A percentile compares a stretch with the other conserved stretches of the same genome.
Evolutionary conservation across 768 basidiomycete genomes (phyloP).

Genomic region (Coprinopsis sp.): DNA sequence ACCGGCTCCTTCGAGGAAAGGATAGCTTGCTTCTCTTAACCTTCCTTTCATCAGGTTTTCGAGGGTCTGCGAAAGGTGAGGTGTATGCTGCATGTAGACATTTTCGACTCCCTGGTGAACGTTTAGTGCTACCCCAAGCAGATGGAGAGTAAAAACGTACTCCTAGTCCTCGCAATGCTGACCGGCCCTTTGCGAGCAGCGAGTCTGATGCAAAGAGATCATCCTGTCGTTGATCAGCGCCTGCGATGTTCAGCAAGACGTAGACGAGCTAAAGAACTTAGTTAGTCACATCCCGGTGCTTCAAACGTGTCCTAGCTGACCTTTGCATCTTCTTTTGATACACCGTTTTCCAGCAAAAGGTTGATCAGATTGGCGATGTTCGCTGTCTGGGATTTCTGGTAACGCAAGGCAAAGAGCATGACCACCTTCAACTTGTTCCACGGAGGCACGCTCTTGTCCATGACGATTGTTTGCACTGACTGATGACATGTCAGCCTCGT

Average conservation of each 20-base stretch:
- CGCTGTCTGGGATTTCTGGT: constrained; percentile 82
- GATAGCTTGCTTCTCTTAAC: constrained; percentile 83
- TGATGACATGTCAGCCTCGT: constrained; percentile 23
- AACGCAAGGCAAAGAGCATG: constrained; percentile 88
- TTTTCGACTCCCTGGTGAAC: constrained; percentile 89
- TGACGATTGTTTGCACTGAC: constrained; percentile 79
- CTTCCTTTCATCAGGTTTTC: constrained; percentile 85
- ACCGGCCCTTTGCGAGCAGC: constrained; percentile 88
- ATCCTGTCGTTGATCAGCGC: constrained; percentile 94
- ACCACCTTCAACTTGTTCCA: constrained; percentile 87
- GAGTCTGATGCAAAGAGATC: constrained; percentile 96
- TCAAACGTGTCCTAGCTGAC: constrained; percentile 32
- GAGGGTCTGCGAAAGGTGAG: constrained; percentile 87
- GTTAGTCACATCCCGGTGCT: constrained; percentile 9
- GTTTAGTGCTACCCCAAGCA: background rate
- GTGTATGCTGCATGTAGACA: constrained; percentile 96
- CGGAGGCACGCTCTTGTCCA: constrained; percentile 59
- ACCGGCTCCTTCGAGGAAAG: constrained; percentile 70
- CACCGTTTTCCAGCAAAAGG: constrained; percentile 69
- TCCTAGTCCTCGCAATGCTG: constrained; percentile 93
- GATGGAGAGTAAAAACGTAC: constrained; percentile 31
- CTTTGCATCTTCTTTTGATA: constrained; percentile 70
- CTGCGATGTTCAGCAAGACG: constrained; percentile 86
- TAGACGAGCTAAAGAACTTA: constrained; percentile 70
- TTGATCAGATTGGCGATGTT: constrained; percentile 80